Base-by-base conservation (phyloP, 176 grass and related monocot genomes). In the Zoysia pacifica region DNA sequence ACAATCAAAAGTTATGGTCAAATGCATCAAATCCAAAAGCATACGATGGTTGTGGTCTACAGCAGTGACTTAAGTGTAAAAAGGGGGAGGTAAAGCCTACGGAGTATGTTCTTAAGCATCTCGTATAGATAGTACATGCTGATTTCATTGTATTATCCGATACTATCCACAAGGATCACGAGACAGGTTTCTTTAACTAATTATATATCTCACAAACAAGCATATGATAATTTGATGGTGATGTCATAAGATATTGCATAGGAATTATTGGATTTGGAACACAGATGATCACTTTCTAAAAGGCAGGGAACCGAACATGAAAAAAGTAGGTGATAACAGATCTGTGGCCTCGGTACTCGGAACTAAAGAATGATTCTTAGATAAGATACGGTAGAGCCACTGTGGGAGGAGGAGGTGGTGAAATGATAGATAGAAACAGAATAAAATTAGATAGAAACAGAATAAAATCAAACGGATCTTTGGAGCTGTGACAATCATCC, bases 281-380 rank as follows among this genome's bases (percentile, higher is more conserved):
- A 55, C 0, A 14, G 35, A 36, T 65, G 54, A 75, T 54, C 50
- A 49, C 76, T 80, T 75, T 19, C 19, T 87, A 49, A 55, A 69
- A 88, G 77, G 81, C 73, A 84, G 70, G 87, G 81, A 76, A 80
- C 71, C 81, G 16, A 14, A 42, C 64, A 65, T 39, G 28, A 75
- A 79, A 28, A 79, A 80, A n/a, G 48, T 51, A 76, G 16, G 19
- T 80, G 81, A 84, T 84, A 80, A 84, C 1, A 35, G 70, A 76
- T 89, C 40, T 76, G 76, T 80, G 70, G 87, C 70, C 35, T 80
- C 80, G 70, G 77, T 76, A 55, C 41, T 84, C 80, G 70, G 77
- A 80, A 64, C 41, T 84, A 89, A 89, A 84, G 87, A 75, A 84
- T 71, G 70, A 58, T 80, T 66, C 87, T 48, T 47, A 48, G 76